These are phyloP conservation scores for Piedraia hortae DNA, from an alignment of 2,329 filamentous ascomycete genomes.

Conservation along the genomic window DNA sequence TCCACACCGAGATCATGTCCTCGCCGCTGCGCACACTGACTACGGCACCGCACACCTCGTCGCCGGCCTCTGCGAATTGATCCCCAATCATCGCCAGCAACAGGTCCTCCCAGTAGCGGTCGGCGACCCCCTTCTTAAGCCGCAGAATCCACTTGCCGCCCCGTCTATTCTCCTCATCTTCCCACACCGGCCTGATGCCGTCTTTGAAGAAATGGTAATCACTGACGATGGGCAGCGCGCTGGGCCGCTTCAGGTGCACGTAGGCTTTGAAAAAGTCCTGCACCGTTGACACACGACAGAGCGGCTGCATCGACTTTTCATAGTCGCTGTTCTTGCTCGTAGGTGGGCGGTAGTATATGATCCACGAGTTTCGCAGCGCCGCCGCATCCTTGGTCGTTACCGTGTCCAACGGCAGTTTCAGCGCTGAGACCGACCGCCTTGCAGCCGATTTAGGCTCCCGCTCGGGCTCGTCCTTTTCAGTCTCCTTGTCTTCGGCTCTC, in stretches of 20 bases:
- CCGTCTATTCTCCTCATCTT: conserved; percentile 86
- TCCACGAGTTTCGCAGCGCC: conserved; percentile 63
- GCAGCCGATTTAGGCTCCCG: conserved; percentile 6
- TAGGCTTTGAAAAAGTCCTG: conserved; percentile 88
- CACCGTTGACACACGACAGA: conserved; percentile 54
- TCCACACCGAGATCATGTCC: conserved; percentile 96
- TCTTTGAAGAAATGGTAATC: conserved; percentile 98
- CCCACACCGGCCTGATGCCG: conserved; percentile 90
- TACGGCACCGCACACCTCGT: conserved; percentile 86
- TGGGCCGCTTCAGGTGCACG: conserved; percentile 68
- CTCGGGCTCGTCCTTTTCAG: conserved; percentile 20
- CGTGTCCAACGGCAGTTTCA: conserved; percentile 3
- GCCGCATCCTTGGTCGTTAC: conserved; percentile 13
- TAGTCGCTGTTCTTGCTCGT: conserved; percentile 96
- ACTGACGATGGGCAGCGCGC: conserved; percentile 63
- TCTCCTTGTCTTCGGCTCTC: conserved; percentile 28
- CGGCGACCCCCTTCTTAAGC: conserved; percentile 87
- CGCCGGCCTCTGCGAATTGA: conserved; percentile 72
- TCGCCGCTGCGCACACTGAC: conserved; percentile 85
- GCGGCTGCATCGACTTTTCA: conserved; percentile 77
- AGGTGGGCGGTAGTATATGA: conserved; percentile 90
- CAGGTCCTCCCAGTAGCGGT: conserved; percentile 91
- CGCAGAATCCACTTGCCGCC: conserved; percentile 95
- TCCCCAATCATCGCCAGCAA: conserved; percentile 76
- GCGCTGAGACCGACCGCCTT: conserved; percentile 7